A percentile compares a stretch with the other conserved stretches of the same genome.
Evolutionary conservation across 2,329 filamentous ascomycete genomes (phyloP).

Genomic region (Daldinia eschscholtzii): DNA sequence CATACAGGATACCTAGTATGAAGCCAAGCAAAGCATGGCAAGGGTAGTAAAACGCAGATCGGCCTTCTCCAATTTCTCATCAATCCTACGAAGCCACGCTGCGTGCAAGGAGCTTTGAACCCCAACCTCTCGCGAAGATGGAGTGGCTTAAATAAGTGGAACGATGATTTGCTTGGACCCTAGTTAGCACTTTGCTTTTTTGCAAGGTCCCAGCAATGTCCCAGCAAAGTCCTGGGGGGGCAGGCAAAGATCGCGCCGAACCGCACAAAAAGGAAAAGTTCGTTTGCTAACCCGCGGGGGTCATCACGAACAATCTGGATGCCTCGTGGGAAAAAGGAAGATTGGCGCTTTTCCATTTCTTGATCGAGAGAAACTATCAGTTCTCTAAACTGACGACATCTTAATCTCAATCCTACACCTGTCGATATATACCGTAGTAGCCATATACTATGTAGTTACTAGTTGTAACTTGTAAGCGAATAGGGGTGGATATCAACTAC

Average conservation of each 20-base stretch:
- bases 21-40: constrained; percentile 10
- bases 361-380: constrained; percentile 30
- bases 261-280: constrained; percentile 32
- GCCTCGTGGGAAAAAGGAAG: constrained; percentile 36
- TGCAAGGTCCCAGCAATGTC: not conserved
- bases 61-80: constrained; percentile 40
- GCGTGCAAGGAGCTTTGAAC: constrained; percentile 29
- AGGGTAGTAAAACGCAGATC: constrained; percentile 24
- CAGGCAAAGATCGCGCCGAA: constrained; percentile 37
- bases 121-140: constrained; percentile 40
- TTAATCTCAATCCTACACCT: constrained; percentile 25
- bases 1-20: constrained; percentile 17
- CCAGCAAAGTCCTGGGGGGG: constrained; percentile 11
- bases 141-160: constrained; percentile 33
- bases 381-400: constrained; percentile 43
- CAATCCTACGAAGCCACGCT: constrained; percentile 36
- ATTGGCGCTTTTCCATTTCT: constrained; percentile 41
- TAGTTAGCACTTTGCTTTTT: not conserved
- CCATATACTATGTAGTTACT: not conserved
- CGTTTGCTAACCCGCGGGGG: constrained; percentile 30
- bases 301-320: constrained; percentile 32
- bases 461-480: not conserved
- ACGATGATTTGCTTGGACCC: constrained; percentile 40
- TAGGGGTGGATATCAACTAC: not conserved
- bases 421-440: constrained; percentile 1